phyloP scores from a whole-genome alignment of 139 green algal genomes.

The Limnomonas spitsbergensis region DNA sequence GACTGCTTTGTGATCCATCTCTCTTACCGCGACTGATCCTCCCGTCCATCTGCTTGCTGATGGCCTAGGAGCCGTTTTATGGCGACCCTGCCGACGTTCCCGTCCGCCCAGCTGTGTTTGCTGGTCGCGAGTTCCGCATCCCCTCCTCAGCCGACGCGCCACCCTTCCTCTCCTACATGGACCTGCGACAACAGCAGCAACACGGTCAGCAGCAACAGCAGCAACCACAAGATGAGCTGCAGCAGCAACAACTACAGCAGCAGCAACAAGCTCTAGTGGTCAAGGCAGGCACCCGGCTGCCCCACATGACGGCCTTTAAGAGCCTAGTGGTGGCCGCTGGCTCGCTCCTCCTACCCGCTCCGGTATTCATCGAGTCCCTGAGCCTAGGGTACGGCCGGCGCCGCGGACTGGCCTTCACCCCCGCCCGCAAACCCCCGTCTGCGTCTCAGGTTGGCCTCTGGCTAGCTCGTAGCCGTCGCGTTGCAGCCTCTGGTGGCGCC shows the following conservation, averaged over 20 bases:
- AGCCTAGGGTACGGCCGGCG: conserved; percentile 17
- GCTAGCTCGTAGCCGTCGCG: too few relatives aligned
- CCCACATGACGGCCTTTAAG: not conserved
- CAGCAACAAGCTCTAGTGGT: too few relatives aligned
- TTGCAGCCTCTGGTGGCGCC: too few relatives aligned
- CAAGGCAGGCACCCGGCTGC: too few relatives aligned
- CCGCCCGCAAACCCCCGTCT: not conserved
- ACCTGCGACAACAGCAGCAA: not conserved
- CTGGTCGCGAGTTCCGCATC: conserved; percentile 43
- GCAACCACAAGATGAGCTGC: too few relatives aligned
- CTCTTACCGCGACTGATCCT: too few relatives aligned
- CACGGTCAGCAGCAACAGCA: not conserved
- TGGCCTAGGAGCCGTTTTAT: conserved; percentile 20
- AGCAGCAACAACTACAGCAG: too few relatives aligned
- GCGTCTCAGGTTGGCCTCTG: not conserved
- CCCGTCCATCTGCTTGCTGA: too few relatives aligned
- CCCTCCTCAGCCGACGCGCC: conserved; percentile 23
- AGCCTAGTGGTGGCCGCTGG: not conserved
- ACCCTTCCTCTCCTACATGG: conserved; percentile 1
- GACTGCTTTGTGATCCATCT: too few relatives aligned
- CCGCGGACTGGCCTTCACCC: conserved; percentile 18
- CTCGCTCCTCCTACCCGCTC: too few relatives aligned
- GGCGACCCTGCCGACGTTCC: conserved; percentile 10
- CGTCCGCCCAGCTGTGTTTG: not conserved
- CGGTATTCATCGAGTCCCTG: too few relatives aligned